A percentile compares a stretch with the other conserved stretches of the same genome.
Conservation (phyloP, 2,329 filamentous ascomycete species). For the Diaporthe australafricana region DNA sequence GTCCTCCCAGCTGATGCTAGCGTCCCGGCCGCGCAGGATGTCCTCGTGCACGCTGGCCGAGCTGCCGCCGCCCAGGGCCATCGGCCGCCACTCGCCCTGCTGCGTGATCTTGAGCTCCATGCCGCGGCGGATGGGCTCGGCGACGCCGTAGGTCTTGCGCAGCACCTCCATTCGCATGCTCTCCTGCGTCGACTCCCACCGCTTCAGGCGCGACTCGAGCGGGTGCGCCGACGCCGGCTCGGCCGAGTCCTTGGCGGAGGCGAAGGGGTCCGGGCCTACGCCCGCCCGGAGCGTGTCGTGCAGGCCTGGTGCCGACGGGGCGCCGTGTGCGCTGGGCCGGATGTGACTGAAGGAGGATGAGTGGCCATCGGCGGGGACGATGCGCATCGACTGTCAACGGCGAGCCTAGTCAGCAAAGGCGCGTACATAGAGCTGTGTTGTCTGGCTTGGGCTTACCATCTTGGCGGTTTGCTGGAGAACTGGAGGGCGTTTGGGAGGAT, state of each 20-base stretch:
- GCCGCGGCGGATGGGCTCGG: slow-evolving; percentile 88
- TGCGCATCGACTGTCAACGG: slow-evolving; percentile 80
- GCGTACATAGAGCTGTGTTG: slow-evolving; percentile 19
- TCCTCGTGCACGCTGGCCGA: slow-evolving; percentile 84
- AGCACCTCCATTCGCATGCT: slow-evolving; percentile 88
- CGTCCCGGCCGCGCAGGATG: slow-evolving; percentile 84
- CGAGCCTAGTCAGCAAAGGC: slow-evolving; percentile 38
- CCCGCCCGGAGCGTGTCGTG: slow-evolving; percentile 93
- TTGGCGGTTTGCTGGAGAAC: slow-evolving; percentile 47
- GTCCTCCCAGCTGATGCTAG: slow-evolving; percentile 90
- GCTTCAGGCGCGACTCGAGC: slow-evolving; percentile 87
- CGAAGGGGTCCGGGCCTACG: slow-evolving; percentile 71
- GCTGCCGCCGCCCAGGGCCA: slow-evolving; percentile 71
- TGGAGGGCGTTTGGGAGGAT: slow-evolving; percentile 25
- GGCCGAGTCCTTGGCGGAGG: slow-evolving; percentile 54
- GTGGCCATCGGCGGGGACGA: slow-evolving; percentile 80
- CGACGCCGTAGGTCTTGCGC: slow-evolving; percentile 88
- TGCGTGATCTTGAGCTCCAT: slow-evolving; percentile 95
- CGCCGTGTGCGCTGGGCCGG: slow-evolving; percentile 68
- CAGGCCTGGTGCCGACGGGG: slow-evolving; percentile 91
- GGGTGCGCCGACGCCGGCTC: slow-evolving; percentile 81
- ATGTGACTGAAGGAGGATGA: slow-evolving; percentile 74
- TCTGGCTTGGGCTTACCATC: slow-evolving; percentile 59
- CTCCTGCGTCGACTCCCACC: slow-evolving; percentile 93
- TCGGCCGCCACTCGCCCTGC: slow-evolving; percentile 83